phyloP scores from a whole-genome alignment of 2,329 filamentous ascomycete species.

The Phialophora chinensis region DNA sequence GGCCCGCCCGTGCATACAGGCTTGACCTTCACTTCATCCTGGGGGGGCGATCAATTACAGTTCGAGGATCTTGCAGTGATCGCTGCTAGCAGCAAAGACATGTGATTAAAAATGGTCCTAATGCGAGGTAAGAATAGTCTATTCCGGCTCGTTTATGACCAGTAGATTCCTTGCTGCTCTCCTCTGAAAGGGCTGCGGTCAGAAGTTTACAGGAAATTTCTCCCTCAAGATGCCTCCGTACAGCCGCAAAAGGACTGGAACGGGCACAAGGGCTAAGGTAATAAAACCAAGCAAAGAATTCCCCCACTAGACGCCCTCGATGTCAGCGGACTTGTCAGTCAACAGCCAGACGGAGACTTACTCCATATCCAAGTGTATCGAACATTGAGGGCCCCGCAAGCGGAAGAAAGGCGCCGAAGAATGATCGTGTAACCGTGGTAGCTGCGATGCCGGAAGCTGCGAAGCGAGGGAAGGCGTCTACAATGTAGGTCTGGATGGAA shows the following conservation, averaged over 20 bases:
- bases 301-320: slow-evolving; percentile 10
- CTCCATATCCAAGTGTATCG: slow-evolving; percentile 17
- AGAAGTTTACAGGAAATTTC: slow-evolving; percentile 9
- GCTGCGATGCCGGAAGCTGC: slow-evolving; percentile 46
- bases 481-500: slow-evolving; percentile 85
- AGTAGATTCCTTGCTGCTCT: no score
- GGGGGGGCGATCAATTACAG: no score
- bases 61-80: no score
- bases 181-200: background rate
- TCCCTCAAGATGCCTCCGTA: slow-evolving; percentile 13
- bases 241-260: slow-evolving; percentile 7
- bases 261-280: slow-evolving; percentile 16
- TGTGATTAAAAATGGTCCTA: no score
- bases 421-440: slow-evolving; percentile 7
- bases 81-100: no score
- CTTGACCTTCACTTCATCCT: background rate
- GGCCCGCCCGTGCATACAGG: background rate
- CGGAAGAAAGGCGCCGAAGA: slow-evolving; percentile 16
- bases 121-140: no score
- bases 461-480: slow-evolving; percentile 60
- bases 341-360: background rate
- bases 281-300: slow-evolving; percentile 17
- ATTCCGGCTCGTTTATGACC: no score
- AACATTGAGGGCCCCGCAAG: slow-evolving; percentile 15
- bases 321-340: background rate